Evolutionary conservation across 2,329 filamentous ascomycete species (phyloP).

Genomic region (Byssothecium circinans): DNA sequence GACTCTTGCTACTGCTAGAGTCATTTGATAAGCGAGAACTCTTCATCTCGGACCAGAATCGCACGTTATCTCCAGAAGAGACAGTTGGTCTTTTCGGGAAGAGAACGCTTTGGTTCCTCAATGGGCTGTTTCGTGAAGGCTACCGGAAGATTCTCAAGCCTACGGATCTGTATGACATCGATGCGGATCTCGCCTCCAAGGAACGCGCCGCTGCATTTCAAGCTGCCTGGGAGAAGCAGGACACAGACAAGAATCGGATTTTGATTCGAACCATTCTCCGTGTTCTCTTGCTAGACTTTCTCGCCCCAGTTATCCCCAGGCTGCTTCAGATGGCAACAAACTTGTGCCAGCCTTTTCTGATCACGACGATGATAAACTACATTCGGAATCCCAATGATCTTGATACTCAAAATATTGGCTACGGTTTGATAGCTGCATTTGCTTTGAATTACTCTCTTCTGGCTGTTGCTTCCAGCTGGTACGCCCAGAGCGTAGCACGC

Average conservation of each 20-base stretch:
- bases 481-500: conserved; percentile 22
- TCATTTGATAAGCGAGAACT: conserved; percentile 29
- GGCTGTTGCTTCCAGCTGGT: conserved; percentile 27
- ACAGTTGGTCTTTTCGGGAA: conserved; percentile 41
- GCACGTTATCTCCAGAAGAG: conserved; percentile 37
- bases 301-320: conserved; percentile 23
- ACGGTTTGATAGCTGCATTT: conserved; percentile 28
- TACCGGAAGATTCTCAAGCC: conserved; percentile 29
- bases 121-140: conserved; percentile 33
- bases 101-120: conserved; percentile 43
- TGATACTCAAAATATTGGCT: conserved; percentile 14
- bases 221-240: conserved; percentile 15
- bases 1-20: conserved; percentile 27
- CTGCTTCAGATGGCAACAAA: conserved; percentile 9
- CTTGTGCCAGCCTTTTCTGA: conserved; percentile 11
- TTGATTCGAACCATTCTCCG: conserved; percentile 17
- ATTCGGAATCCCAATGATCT: conserved; percentile 3
- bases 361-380: conserved; percentile 6
- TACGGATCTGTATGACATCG: conserved; percentile 24
- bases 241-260: conserved; percentile 7
- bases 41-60: conserved; percentile 18
- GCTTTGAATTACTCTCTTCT: conserved; percentile 23
- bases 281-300: conserved; percentile 22
- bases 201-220: conserved; percentile 18
- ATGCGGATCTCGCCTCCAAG: conserved; percentile 26